These are phyloP conservation scores for Ascochyta koolunga DNA, from an alignment of 2,329 filamentous ascomycete species.

Conservation along the genomic window DNA sequence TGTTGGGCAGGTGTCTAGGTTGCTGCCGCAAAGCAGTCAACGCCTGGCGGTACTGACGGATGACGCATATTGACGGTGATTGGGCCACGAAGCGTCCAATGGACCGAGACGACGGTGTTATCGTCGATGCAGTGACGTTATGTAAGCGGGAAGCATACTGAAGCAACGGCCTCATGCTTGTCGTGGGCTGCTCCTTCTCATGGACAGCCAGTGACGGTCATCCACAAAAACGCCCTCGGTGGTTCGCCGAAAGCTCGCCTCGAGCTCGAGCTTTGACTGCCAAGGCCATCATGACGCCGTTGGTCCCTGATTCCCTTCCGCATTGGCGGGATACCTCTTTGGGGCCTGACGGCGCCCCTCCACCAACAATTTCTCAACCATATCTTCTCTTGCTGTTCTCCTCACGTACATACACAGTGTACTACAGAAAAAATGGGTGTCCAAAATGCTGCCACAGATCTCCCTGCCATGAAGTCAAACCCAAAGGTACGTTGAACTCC, in stretches of 20 bases:
- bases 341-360: conserved; percentile 6
- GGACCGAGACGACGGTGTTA: conserved; percentile 20
- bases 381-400: conserved; percentile 1
- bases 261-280: conserved; percentile 35
- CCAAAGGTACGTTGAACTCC: conserved; percentile 57
- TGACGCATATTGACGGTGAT: conserved; percentile 33
- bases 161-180: conserved; percentile 50
- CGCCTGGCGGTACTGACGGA: conserved; percentile 38
- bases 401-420: conserved; percentile 1
- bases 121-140: conserved; percentile 22
- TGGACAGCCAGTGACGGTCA: conserved; percentile 24
- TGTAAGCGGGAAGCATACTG: conserved; percentile 49
- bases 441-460: conserved; percentile 42
- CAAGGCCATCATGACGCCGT: conserved; percentile 30
- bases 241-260: conserved; percentile 25
- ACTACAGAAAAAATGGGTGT: conserved; percentile 39
- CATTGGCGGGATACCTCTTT: conserved; percentile 11
- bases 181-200: conserved; percentile 31
- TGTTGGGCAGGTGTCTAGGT: neutral
- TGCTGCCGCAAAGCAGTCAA: conserved; percentile 19
- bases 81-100: conserved; percentile 16
- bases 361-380: conserved; percentile 12
- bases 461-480: conserved; percentile 59
- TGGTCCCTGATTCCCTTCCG: conserved; percentile 20
- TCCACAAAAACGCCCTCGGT: conserved; percentile 24